Evolutionary conservation across 2,329 filamentous ascomycete species (phyloP), one percentile per base, ranked within the genome.

Genomic region (Xylaria sp.): DNA sequence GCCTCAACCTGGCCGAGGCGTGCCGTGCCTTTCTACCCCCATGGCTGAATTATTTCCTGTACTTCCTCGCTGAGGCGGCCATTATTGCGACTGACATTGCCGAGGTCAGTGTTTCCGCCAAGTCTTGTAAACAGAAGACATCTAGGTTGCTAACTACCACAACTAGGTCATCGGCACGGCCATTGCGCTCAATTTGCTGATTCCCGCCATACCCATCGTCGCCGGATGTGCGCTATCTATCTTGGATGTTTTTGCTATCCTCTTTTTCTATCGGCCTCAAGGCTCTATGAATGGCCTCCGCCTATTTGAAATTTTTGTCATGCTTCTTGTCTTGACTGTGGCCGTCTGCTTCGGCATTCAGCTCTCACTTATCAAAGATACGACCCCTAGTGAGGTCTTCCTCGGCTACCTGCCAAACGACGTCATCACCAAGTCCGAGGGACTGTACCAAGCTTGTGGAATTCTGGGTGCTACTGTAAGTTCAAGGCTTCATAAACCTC

Each of bases 11-110:
- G 15, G 88, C 90, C 0, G 85, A 90, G 70, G 88, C 89, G 10
- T 92, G 89, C 73, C 85, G 89, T 40, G 87, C 84, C 9, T 89
- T 90, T 76, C 82, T 92, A 15, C 90, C 90, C 1, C 82, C 81
- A 71, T 92, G 90, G 90, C 76, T 92, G 64, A 90, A 89, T 69
- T 84, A 86, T 53, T 75, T 83, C 20, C 81, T 92, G 3, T 92
- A 92, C 74, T 77, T 84, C 23, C 81, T 92, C 70, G 87, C 89
- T 1, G 90, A 92, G 77, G 80, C 85, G 4, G 89, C 90, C 68
- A 92, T 92, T 66, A 88, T 92, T 62, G 90, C 90, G 0, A 92
- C 90, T 0, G 90, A 92, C 76, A 88, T 92, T 71, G 90, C 90
- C 65, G 90, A 92, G 80, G 87, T 86, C 74, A 71, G 79, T 72